These are phyloP conservation scores for Cryphonectria radicalis DNA, from an alignment of 2,329 filamentous ascomycete genomes.

Conservation along the genomic window DNA sequence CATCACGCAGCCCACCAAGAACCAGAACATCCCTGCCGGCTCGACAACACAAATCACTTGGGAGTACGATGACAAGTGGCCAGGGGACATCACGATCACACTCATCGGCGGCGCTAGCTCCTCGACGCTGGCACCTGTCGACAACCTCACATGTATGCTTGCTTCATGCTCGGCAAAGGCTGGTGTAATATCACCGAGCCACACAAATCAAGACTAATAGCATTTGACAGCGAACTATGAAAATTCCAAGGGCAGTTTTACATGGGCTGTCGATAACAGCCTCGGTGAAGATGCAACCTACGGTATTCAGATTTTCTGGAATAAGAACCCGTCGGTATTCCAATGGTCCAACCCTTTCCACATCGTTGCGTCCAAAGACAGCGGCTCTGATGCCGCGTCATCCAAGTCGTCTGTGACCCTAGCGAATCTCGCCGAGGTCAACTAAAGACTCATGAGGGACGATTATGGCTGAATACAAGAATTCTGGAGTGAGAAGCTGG, in stretches of 20 bases:
- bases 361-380: background rate
- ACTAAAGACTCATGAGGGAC: background rate
- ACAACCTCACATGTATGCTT: conserved; percentile 8
- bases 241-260: background rate
- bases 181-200: background rate
- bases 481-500: background rate
- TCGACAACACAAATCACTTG: conserved; percentile 56
- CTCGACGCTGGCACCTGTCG: conserved; percentile 41
- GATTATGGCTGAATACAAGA: background rate
- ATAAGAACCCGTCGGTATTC: background rate
- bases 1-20: conserved; percentile 51
- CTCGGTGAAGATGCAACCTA: conserved; percentile 6
- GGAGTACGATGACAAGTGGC: conserved; percentile 47
- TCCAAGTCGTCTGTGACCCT: background rate
- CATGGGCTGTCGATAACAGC: conserved; percentile 1
- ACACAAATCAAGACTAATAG: background rate
- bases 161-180: no score
- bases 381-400: background rate
- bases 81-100: conserved; percentile 52
- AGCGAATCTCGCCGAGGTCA: background rate
- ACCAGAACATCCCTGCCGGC: conserved; percentile 53
- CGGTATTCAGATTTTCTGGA: conserved; percentile 7
- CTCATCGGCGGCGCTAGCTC: conserved; percentile 58
- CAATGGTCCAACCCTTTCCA: conserved; percentile 13
- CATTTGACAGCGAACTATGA: background rate